These are phyloP conservation scores for Saccharum officinarum DNA, from an alignment of 176 grass and related monocot species.

Conservation along the genomic window DNA sequence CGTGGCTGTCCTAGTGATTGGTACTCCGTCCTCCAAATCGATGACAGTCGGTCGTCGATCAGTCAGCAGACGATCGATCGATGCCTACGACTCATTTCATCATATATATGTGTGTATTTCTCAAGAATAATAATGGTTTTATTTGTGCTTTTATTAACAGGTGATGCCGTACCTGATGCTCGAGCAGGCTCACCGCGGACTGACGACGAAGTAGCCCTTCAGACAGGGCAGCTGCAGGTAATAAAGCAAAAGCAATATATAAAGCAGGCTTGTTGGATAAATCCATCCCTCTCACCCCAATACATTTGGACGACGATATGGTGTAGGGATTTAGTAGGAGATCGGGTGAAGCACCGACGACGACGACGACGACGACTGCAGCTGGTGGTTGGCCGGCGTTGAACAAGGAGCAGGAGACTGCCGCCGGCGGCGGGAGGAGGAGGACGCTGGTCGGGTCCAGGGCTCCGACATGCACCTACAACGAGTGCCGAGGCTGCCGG, in stretches of 20 bases:
- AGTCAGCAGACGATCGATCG: not conserved
- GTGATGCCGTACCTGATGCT: not conserved
- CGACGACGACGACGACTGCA: not conserved
- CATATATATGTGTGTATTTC: not conserved
- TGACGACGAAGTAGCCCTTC: not conserved
- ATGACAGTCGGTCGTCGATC: not conserved
- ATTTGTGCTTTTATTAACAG: not conserved
- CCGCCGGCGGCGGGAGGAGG: not conserved
- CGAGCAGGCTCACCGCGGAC: not conserved
- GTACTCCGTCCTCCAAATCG: not conserved
- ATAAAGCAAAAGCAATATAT: too few relatives aligned
- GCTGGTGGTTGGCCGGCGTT: not conserved
- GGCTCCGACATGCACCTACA: constrained; percentile 75
- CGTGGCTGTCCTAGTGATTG: constrained; percentile 10
- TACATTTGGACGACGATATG: too few relatives aligned
- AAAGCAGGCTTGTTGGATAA: too few relatives aligned
- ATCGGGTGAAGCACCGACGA: not conserved
- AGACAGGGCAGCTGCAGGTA: not conserved
- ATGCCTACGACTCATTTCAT: not conserved
- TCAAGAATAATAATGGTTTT: not conserved
- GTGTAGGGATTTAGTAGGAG: not conserved
- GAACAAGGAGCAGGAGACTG: not conserved
- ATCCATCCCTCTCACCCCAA: too few relatives aligned
- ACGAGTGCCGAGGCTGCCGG: constrained; percentile 81
- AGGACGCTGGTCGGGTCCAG: constrained; percentile 64